Base-by-base conservation (phyloP, 139 green algal genomes). In the Pseudopediastrum boryanum region DNA sequence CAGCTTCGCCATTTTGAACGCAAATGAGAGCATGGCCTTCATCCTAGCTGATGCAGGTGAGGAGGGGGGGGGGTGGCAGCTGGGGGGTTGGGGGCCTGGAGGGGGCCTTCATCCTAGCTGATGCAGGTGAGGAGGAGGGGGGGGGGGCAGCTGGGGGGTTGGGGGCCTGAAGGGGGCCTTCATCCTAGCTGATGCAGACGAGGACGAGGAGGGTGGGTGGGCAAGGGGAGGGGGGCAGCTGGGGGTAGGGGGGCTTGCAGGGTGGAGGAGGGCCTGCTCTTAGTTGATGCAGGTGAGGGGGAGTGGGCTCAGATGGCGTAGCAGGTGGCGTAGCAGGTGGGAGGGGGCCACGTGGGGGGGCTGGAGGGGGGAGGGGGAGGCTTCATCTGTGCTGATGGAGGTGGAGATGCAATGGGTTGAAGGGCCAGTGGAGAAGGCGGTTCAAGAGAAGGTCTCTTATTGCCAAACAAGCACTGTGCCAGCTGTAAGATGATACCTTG, bases 51-150 rank as follows among this genome's bases (percentile, higher is more conserved):
- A 97, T 61, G 63, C 81, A 48, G 89, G 85, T 87, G 68, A 62
- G 50, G 83, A 50, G 23, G 76, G 90, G 38, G 70, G 88, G 4
- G n/a, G n/a, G n/a, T n/a, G n/a, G n/a, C n/a, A n/a, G n/a, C n/a
- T n/a, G n/a, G n/a, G n/a, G n/a, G n/a, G n/a, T n/a, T n/a, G n/a
- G n/a, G n/a, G n/a, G n/a, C n/a, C n/a, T n/a, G n/a, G n/a, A n/a
- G n/a, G n/a, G n/a, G n/a, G 93, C 75, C 0, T 96, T 95, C 78
- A 86, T 95, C 12, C 82, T 97, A 5, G 91, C 93, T 16, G 93
- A 97, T 61, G 63, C 81, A 48, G 89, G 85, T 87, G 68, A 62
- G 50, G 83, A 50, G 23, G 76, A 89, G 38, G 70, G 88, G 4
- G n/a, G n/a, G n/a, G n/a, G n/a, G n/a, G n/a, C n/a, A n/a, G n/a